Base-by-base conservation (phyloP, 2,329 filamentous ascomycete species). In the Graphilbum sp. region DNA sequence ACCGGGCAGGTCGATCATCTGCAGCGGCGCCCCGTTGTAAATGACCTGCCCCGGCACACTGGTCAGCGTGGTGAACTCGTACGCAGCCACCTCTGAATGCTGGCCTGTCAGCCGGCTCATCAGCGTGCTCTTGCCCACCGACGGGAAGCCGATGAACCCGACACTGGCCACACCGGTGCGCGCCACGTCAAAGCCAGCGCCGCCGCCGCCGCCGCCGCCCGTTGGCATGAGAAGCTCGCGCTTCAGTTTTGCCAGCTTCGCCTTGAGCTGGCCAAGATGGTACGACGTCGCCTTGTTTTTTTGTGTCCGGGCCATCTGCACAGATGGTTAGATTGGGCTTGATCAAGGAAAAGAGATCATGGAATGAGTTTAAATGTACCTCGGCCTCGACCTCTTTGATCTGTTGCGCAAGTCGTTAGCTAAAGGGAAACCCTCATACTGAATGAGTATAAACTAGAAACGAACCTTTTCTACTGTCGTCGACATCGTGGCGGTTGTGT, bases 41-140 rank as follows among this genome's bases (percentile, higher is more conserved):
- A 80, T 64, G 44, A 98, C 86, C 64, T 96, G 90, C 38, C 90
- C 90, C 32, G 90, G 90, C 35, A 98, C 90, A 34, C 88, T 95
- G 27, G 90, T 98, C 57, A 98, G 69, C 39, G 90, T 98, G 47
- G 90, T 98, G 66, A 98, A 98, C 58, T 98, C 90, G 62, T 98
- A 98, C 37, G 88, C 90, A 16, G 90, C 90, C 40, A 77, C 88
- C 67, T 98, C 90, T 2, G 88, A 96, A 57, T 98, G 88, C 61
- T 95, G 88, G 37, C 90, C 90, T 32, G 90, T 98, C 55, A 98
- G 63, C 53, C 68, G 76, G 56, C 79, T 94, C 87, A 98, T 95
- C 51, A 98, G 68, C 36, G 90, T 98, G 71, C 85, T 94, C 65
- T 98, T 98, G 44, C 90, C 90, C 45, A 98, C 90, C 1, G 90